Evolutionary conservation across 345 rosid species (phyloP).

Genomic region (Acer campestre): DNA sequence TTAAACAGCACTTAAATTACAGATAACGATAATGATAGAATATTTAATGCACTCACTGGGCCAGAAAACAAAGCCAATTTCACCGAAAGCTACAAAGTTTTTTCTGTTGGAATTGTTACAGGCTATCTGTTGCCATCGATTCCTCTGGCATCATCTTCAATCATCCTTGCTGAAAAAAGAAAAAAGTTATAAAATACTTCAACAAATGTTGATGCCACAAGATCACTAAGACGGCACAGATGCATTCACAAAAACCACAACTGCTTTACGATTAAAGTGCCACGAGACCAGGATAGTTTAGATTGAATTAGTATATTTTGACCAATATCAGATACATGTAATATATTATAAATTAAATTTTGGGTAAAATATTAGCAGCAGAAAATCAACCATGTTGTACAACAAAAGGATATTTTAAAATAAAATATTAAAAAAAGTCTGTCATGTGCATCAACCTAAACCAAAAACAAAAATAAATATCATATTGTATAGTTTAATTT

Average conservation of each 20-base stretch:
- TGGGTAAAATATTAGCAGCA: too few species aligned
- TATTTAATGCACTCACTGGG: background rate
- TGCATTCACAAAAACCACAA: background rate
- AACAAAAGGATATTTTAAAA: background rate
- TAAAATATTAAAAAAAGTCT: too few species aligned
- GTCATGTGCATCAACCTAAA: background rate
- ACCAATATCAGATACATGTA: background rate
- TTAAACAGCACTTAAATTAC: background rate
- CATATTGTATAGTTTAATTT: background rate
- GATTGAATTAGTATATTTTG: background rate
- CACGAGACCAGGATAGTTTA: background rate
- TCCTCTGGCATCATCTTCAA: background rate
- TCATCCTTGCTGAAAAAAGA: constrained; percentile 15
- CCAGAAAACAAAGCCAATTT: background rate
- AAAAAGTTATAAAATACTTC: background rate
- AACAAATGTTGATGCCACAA: background rate
- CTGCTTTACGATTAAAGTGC: background rate
- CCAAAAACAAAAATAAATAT: background rate
- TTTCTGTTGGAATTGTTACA: background rate
- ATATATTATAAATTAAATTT: background rate
- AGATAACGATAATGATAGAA: background rate
- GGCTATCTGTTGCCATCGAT: background rate
- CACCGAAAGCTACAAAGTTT: background rate
- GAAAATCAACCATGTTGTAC: too few species aligned
- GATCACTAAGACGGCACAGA: background rate